These are phyloP conservation scores for Stemphylium beticola DNA, from an alignment of 2,329 filamentous ascomycete species.

Conservation along the genomic window DNA sequence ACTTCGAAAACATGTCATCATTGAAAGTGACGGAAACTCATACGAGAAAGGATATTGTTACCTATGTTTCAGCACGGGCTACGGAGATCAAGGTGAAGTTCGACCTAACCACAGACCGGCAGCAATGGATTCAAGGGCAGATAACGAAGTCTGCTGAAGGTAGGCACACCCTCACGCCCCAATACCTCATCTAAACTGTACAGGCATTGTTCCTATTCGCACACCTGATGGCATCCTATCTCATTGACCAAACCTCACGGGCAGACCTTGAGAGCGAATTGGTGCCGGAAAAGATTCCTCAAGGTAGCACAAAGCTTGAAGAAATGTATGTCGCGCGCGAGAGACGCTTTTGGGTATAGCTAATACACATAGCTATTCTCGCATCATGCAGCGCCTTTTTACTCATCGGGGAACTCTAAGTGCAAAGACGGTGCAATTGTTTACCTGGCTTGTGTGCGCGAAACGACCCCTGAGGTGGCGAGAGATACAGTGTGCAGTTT, in stretches of 20 bases:
- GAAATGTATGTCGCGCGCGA: conserved; percentile 24
- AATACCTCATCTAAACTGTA: not conserved
- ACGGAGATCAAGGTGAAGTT: conserved; percentile 19
- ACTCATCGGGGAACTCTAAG: conserved; percentile 16
- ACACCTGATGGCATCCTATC: conserved; percentile 31
- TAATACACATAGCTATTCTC: conserved; percentile 24
- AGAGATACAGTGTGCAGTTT: conserved; percentile 36
- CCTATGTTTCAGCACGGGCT: conserved; percentile 1
- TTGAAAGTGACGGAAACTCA: conserved; percentile 3
- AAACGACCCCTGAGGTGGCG: conserved; percentile 35
- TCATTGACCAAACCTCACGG: conserved; percentile 18
- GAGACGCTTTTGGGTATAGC: not conserved
- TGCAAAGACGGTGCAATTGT: conserved; percentile 19
- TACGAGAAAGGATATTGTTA: conserved; percentile 2
- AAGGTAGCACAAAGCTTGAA: conserved; percentile 12
- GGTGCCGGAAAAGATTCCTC: conserved; percentile 21
- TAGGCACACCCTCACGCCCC: not conserved
- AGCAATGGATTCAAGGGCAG: conserved; percentile 28
- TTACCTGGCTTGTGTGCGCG: conserved; percentile 38
- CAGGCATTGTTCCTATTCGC: conserved; percentile 19
- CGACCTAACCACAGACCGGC: conserved; percentile 19
- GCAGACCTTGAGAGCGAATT: conserved; percentile 23
- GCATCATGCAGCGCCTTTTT: conserved; percentile 27
- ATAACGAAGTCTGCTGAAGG: conserved; percentile 31
- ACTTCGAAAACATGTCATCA: conserved; percentile 4